Conservation (phyloP, 1,139 yeast species). For the Eremothecium sinecaudum region DNA sequence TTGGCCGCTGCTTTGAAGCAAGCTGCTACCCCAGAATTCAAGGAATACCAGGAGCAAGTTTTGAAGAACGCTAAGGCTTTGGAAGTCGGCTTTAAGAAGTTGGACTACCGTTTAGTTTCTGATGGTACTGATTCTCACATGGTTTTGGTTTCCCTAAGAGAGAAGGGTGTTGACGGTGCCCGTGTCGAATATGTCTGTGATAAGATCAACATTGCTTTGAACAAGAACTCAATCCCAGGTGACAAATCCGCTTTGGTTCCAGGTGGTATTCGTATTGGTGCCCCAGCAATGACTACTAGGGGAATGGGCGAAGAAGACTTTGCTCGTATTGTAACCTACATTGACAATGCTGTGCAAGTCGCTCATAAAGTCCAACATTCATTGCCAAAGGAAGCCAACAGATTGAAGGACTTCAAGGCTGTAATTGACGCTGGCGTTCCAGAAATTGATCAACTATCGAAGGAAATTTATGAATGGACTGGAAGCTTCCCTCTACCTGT, state of each 20-base stretch:
- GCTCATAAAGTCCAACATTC: conserved; percentile 66
- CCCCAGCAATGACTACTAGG: conserved; percentile 98
- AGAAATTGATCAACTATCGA: conserved; percentile 57
- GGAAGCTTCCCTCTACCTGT: conserved; percentile 89
- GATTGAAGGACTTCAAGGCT: conserved; percentile 86
- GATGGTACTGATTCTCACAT: conserved; percentile 96
- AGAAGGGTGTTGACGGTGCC: conserved; percentile 92
- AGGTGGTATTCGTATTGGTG: conserved; percentile 96
- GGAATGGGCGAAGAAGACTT: conserved; percentile 87
- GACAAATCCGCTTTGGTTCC: conserved; percentile 97
- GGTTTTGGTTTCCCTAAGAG: conserved; percentile 83
- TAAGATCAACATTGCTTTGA: conserved; percentile 88
- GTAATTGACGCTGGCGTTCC: conserved; percentile 61
- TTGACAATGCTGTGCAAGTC: conserved; percentile 72
- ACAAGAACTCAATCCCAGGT: conserved; percentile 97
- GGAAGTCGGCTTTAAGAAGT: conserved; percentile 59
- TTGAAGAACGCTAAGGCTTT: conserved; percentile 78
- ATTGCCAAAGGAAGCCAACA: conserved; percentile 80
- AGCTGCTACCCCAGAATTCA: conserved; percentile 77
- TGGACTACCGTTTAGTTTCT: conserved; percentile 78
- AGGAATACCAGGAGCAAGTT: conserved; percentile 74
- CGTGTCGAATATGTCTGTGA: conserved; percentile 94
- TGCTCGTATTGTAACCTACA: conserved; percentile 69
- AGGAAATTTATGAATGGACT: conserved; percentile 85
- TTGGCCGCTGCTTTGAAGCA: conserved; percentile 90